A percentile compares a stretch with the other conserved stretches of the same genome.
Evolutionary conservation across 495 filamentous ascomycete genomes (phyloP).

Genomic region (Talaromyces stipitatus): DNA sequence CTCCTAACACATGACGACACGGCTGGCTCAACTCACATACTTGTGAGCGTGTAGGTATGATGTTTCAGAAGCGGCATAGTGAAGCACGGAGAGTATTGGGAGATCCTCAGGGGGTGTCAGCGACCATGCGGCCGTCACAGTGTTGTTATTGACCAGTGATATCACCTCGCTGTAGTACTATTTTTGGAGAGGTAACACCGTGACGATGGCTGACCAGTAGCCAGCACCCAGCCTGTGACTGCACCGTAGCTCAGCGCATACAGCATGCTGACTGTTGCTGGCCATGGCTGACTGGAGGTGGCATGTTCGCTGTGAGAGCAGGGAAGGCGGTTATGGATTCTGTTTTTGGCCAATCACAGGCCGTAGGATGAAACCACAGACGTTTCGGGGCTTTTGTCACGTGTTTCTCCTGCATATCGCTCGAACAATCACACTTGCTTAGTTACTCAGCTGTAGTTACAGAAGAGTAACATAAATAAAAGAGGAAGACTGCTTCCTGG

Average conservation of each 20-base stretch:
- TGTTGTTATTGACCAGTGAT: not conserved
- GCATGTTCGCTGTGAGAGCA: not conserved
- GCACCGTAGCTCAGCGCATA: not conserved
- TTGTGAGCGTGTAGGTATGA: not conserved
- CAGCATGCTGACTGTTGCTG: not conserved
- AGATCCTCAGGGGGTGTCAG: not conserved
- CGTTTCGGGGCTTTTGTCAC: not conserved
- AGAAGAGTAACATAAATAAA: not conserved
- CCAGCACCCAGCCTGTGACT: not conserved
- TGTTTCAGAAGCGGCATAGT: slow-evolving; percentile 5
- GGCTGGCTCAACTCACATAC: not conserved
- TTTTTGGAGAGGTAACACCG: not conserved
- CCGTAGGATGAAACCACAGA: not conserved
- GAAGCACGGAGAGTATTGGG: not conserved
- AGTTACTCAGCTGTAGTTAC: not conserved
- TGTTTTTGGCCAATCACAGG: slow-evolving; percentile 1
- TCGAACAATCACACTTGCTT: not conserved
- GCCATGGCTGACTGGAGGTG: not conserved
- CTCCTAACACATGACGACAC: not conserved
- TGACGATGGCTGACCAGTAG: not conserved
- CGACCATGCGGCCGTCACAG: not conserved
- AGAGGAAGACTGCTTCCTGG: not conserved
- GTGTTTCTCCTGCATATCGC: not conserved
- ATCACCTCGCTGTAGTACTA: not conserved
- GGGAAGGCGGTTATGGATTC: slow-evolving; percentile 1